Base-by-base conservation (phyloP, 129 eudicot genomes). In the Helichrysum umbraculigerum region DNA sequence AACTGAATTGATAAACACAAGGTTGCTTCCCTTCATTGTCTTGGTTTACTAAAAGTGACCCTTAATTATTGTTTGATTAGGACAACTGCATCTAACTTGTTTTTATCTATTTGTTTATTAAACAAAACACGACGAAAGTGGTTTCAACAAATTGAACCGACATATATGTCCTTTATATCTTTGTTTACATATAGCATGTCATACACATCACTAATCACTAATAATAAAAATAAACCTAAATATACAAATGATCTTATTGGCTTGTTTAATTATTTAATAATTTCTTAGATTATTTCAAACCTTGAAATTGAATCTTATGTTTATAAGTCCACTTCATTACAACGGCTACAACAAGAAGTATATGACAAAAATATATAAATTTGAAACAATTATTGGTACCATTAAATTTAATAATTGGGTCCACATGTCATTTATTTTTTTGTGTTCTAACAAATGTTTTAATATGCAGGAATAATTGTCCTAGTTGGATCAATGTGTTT, bases 21-120 rank as follows among this genome's bases (percentile, higher is more conserved):
- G 20, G 1, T 10, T 32, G 28, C 28, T 61, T 70, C 65, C 59
- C 28, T 61, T 58, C 10, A 19, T 42, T 44, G 66, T 61, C 72
- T 61, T 78, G 14, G 50, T 59, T 76, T 59, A 71, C 58, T 7
- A 47, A 33, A 25, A 35, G 66, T 16, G 77, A 60, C 77, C 39
- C 72, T 47, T 60, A 10, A 59, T 71, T 44, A 78, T 78, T 78
- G 66, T 71, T 34, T 71, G 82, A 78, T 71, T 78, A 70, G 28
- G 80, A 71, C 71, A 32, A 11, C 28, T 61, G 16, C 37, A 71
- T 61, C 57, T 66, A 19, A 50, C 34, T 77, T 70, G 57, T 47
- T 21, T 62, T 60, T 78, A 69, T 61, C 1, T 62, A 61, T 62
- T 61, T 78, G 22, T 60, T 60, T 78, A 42, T 29, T 59, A 39